These are phyloP conservation scores for Pichia californica DNA, from an alignment of 805 yeast species.

Conservation along the genomic window DNA sequence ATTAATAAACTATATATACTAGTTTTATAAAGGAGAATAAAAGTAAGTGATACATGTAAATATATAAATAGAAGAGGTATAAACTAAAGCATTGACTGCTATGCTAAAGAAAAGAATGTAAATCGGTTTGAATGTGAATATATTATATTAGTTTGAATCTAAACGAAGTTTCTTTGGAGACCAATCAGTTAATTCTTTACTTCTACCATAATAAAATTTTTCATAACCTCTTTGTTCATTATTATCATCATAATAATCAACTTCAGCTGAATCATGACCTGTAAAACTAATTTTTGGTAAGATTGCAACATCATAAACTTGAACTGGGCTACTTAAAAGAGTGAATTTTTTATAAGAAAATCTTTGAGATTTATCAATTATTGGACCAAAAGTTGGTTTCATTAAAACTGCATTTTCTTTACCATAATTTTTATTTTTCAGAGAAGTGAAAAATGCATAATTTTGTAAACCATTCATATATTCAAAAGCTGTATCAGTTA, in stretches of 20 bases:
- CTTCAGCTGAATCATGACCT: conserved; percentile 20
- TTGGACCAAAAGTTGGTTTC: conserved; percentile 23
- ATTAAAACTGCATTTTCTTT: conserved; percentile 4
- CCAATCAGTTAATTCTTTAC: conserved; percentile 20
- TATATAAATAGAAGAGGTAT: too few relatives aligned
- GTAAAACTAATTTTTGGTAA: conserved; percentile 27
- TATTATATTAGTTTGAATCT: conserved; percentile 11
- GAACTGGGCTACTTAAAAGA: conserved; percentile 26
- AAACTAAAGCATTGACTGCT: too few relatives aligned
- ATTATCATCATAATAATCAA: conserved; percentile 23
- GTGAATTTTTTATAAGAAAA: conserved; percentile 24
- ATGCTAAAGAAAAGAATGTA: too few relatives aligned
- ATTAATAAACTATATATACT: too few relatives aligned
- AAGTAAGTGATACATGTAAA: too few relatives aligned
- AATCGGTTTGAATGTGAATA: too few relatives aligned
- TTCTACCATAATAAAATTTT: conserved; percentile 22
- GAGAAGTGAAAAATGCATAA: conserved; percentile 20
- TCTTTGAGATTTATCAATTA: conserved; percentile 13
- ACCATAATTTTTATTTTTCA: conserved; percentile 17
- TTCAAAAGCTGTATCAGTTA: conserved; percentile 29
- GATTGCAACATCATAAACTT: conserved; percentile 25
- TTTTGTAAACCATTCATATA: conserved; percentile 21
- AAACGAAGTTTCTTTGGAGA: conserved; percentile 15
- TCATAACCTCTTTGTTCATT: conserved; percentile 23
- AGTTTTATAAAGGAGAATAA: too few relatives aligned